A percentile compares a stretch with the other conserved stretches of the same genome.
phyloP scores from a whole-genome alignment of 768 basidiomycete species.

The Gloeophyllum trabeum region DNA sequence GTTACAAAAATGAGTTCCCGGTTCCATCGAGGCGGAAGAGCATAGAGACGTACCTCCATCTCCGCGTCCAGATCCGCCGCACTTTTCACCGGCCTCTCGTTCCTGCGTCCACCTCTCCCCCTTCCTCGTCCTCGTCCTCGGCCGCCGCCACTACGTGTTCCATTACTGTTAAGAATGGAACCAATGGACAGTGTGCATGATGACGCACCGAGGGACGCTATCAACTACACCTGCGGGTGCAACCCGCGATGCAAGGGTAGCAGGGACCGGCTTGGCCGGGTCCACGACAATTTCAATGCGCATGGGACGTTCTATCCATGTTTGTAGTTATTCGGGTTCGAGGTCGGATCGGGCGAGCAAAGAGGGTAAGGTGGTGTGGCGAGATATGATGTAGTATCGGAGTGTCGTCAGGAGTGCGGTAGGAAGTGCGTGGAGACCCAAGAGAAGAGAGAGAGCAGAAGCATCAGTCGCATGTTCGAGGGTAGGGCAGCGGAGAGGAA shows the following conservation, averaged over 20 bases:
- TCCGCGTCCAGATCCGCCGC: constrained; percentile 93
- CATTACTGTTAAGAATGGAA: background rate
- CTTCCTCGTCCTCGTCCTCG: constrained; percentile 30
- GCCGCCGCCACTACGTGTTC: constrained; percentile 15
- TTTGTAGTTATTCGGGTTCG: no score
- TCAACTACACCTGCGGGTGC: no score
- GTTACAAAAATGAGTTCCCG: constrained; percentile 3
- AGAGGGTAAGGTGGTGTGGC: no score
- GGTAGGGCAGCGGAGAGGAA: no score
- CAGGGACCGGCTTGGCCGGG: constrained; percentile 55
- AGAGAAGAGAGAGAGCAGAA: no score
- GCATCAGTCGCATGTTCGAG: no score
- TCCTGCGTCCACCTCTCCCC: constrained; percentile 31
- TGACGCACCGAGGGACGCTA: no score
- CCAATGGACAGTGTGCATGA: background rate
- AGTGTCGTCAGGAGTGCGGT: no score
- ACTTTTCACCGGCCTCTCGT: constrained; percentile 63
- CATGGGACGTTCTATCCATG: constrained; percentile 84
- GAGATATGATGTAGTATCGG: no score
- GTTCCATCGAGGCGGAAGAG: background rate
- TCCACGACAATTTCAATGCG: constrained; percentile 94
- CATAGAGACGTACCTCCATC: constrained; percentile 64
- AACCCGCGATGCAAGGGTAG: constrained; percentile 73
- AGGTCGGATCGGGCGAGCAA: no score
- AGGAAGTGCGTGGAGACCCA: no score